Conservation (phyloP, 441 rosid species). For the Kokia cookei region DNA sequence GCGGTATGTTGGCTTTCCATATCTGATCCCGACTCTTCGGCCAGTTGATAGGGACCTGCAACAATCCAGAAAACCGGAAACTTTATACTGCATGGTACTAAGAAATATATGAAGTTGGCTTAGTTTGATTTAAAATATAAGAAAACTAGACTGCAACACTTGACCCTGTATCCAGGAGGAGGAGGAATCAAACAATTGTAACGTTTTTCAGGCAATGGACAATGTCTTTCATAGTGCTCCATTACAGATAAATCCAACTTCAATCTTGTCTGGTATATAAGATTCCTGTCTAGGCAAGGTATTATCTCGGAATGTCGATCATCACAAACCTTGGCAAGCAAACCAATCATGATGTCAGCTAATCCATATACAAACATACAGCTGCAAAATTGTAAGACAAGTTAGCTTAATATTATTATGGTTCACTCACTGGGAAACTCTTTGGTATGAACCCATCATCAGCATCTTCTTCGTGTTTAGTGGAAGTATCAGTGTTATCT, state of each 20-base stretch:
- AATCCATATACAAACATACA: neutral
- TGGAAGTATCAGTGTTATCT: slow-evolving; percentile 39
- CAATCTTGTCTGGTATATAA: slow-evolving; percentile 88
- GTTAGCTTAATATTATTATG: neutral
- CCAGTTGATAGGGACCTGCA: slow-evolving; percentile 94
- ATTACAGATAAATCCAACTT: slow-evolving; percentile 91
- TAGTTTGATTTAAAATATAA: neutral
- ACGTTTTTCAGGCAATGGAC: slow-evolving; percentile 84
- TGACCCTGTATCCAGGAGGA: slow-evolving; percentile 89
- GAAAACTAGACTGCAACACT: neutral
- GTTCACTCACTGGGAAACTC: slow-evolving; percentile 79
- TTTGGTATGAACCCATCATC: slow-evolving; percentile 46
- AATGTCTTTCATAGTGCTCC: slow-evolving; percentile 99
- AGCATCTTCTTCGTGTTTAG: slow-evolving; percentile 44
- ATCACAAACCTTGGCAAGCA: slow-evolving; percentile 70
- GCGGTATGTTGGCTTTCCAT: slow-evolving; percentile 98
- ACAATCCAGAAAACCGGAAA: neutral
- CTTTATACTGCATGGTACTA: neutral
- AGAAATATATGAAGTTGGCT: neutral
- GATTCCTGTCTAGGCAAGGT: slow-evolving; percentile 91
- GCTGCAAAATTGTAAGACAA: slow-evolving; percentile 2
- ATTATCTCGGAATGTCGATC: slow-evolving; percentile 92
- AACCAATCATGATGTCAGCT: neutral
- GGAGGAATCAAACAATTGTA: slow-evolving; percentile 98
- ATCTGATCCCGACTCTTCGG: slow-evolving; percentile 98